These are phyloP conservation scores for Fusarium liriodendri DNA, from an alignment of 2,329 filamentous ascomycete genomes.

Conservation along the genomic window DNA sequence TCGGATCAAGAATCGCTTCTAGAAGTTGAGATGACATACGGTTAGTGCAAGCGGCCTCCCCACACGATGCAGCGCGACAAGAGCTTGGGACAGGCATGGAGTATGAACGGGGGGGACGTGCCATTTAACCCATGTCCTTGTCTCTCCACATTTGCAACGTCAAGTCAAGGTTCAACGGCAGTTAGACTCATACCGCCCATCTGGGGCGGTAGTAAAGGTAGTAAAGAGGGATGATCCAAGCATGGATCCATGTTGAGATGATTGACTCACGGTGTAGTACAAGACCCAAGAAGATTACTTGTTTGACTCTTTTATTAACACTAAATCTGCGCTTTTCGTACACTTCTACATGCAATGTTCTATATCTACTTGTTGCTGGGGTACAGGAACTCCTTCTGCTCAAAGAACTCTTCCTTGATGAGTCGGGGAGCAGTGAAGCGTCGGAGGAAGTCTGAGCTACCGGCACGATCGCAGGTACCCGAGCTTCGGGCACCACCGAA, in stretches of 20 bases:
- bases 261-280: not conserved
- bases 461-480: constrained; percentile 68
- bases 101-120: not conserved
- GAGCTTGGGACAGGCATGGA: not conserved
- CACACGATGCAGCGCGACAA: not conserved
- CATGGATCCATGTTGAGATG: not conserved
- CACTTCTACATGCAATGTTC: constrained; percentile 16
- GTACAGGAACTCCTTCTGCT: constrained; percentile 56
- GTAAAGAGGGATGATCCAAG: not conserved
- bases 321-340: constrained; percentile 20
- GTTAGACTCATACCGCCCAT: not conserved
- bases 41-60: not conserved
- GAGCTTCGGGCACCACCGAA: constrained; percentile 65
- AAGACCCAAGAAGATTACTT: not conserved
- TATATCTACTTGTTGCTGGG: constrained; percentile 59
- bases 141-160: not conserved
- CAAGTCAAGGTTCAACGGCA: not conserved
- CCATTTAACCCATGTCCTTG: not conserved
- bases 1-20: not conserved
- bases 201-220: not conserved
- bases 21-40: not conserved
- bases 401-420: constrained; percentile 62
- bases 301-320: constrained; percentile 24
- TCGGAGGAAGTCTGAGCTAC: constrained; percentile 60
- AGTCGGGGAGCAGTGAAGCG: constrained; percentile 64